These are phyloP conservation scores for Colletotrichum falcatum DNA, from an alignment of 2,329 filamentous ascomycete genomes.

Conservation along the genomic window DNA sequence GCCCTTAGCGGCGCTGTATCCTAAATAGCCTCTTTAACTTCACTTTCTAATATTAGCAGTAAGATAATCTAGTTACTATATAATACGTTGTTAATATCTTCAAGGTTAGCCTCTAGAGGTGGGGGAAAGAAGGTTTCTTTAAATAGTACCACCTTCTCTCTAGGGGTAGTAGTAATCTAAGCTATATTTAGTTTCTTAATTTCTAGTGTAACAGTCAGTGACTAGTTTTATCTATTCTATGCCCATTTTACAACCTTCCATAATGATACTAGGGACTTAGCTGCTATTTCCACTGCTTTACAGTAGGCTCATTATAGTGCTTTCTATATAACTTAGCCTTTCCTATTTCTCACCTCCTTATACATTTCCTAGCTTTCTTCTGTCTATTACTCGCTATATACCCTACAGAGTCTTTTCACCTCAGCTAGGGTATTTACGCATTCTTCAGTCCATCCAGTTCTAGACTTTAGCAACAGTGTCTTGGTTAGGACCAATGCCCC, in stretches of 20 bases:
- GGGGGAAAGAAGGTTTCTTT: slow-evolving; percentile 13
- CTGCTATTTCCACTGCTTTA: slow-evolving; percentile 8
- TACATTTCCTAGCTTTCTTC: too few relatives aligned
- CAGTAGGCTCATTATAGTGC: slow-evolving; percentile 1
- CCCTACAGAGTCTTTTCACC: too few relatives aligned
- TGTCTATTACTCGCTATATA: too few relatives aligned
- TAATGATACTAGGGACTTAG: not conserved
- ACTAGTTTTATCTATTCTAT: not conserved
- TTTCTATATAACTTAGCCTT: not conserved
- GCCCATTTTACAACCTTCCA: slow-evolving; percentile 10
- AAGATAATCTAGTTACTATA: slow-evolving; percentile 12
- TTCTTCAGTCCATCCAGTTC: too few relatives aligned
- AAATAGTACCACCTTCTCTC: slow-evolving; percentile 8
- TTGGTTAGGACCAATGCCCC: too few relatives aligned
- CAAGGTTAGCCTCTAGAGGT: slow-evolving; percentile 2
- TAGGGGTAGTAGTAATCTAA: not conserved
- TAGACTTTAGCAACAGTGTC: too few relatives aligned
- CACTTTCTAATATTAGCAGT: not conserved
- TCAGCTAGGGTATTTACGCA: too few relatives aligned
- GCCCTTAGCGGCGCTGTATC: slow-evolving; percentile 43
- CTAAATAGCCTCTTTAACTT: slow-evolving; percentile 18
- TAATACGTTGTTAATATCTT: slow-evolving; percentile 16
- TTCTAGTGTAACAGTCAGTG: slow-evolving; percentile 4
- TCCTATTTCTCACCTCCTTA: too few relatives aligned
- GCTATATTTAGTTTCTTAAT: slow-evolving; percentile 2